Evolutionary conservation across 768 basidiomycete genomes (phyloP).

Genomic region (Russula brevipes): DNA sequence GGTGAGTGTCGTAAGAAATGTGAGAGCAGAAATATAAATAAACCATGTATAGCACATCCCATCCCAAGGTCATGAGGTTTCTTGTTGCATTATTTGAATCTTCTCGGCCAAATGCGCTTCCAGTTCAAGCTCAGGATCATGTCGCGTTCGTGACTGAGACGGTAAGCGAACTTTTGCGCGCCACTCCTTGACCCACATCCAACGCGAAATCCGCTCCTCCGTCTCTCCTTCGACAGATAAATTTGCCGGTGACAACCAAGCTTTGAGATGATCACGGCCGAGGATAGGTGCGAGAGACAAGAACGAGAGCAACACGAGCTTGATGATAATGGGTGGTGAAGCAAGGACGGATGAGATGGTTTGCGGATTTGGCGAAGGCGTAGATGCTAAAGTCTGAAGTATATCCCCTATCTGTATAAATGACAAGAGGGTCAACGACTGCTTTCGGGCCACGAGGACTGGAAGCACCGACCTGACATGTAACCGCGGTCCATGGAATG

Average conservation of each 20-base stretch:
- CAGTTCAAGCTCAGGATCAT: constrained; percentile 15
- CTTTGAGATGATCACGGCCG: constrained; percentile 59
- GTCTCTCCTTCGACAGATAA: constrained; percentile 26
- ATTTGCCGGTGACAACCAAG: constrained; percentile 43
- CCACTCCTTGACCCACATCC: constrained; percentile 69
- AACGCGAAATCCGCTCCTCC: constrained; percentile 42
- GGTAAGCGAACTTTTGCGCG: constrained; percentile 52
- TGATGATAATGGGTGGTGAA: constrained; percentile 76
- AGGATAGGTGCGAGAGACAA: constrained; percentile 85
- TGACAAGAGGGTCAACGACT: background rate
- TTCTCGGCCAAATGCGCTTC: constrained; percentile 15
- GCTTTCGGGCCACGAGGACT: background rate
- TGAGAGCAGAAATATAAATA: constrained; percentile 21
- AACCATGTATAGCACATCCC: background rate
- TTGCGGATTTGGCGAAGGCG: constrained; percentile 63
- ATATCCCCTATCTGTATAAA: constrained; percentile 72
- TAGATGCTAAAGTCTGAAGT: constrained; percentile 74
- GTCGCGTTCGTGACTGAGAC: constrained; percentile 46
- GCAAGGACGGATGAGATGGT: constrained; percentile 81
- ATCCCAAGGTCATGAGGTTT: constrained; percentile 6
- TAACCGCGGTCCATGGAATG: constrained; percentile 87
- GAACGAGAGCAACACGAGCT: constrained; percentile 76
- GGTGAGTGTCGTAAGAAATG: constrained; percentile 13
- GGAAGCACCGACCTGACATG: constrained; percentile 63
- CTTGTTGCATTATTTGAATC: constrained; percentile 9